Evolutionary conservation across 371 early-diverging fungal genomes (phyloP), one percentile per base, ranked within the genome.

Genomic region (Batkoa obscura): DNA sequence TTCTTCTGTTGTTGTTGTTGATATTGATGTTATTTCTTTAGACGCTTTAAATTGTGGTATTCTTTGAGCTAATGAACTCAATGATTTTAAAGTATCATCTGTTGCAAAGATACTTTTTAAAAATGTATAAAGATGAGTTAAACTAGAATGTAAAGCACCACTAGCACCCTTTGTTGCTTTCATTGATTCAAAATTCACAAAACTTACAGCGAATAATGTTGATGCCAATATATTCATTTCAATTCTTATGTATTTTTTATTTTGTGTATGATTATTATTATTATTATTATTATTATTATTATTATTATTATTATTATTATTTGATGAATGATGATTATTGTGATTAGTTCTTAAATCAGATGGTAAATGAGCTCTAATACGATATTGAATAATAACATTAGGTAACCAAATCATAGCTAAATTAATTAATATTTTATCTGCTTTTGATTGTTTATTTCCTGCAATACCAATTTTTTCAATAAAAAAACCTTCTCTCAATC

Each of bases 331-430:
- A n/a, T n/a, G n/a, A n/a, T n/a, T n/a, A n/a, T n/a, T n/a, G n/a
- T n/a, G n/a, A n/a, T n/a, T n/a, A 15, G 51, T 36, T 15, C 59
- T 50, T 41, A n/a, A 41, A 43, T 60, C 66, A 8, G 56, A 39
- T 1, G 63, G 53, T 8, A 62, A 50, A 35, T 55, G 72, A 50
- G 66, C 77, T 32, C 66, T 80, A 49, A 93, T 79, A 33, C 80
- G 80, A 67, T 95, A 95, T 42, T 84, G 79, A 8, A 95, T 74
- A 0, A 82, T 84, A 42, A 93, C 81, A 58, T 86, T 81, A 0
- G 88, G 87, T 31, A 87, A 79, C 91, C 91, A 91, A 6, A 77
- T 75, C 57, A 86, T 60, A 34, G 73, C 66, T 50, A 90, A 62
- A 15, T 72, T 72, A 37, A 87, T 70, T 31, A 72, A 70, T 0